Conservation (phyloP, 768 basidiomycete species). For the Russula sp. region DNA sequence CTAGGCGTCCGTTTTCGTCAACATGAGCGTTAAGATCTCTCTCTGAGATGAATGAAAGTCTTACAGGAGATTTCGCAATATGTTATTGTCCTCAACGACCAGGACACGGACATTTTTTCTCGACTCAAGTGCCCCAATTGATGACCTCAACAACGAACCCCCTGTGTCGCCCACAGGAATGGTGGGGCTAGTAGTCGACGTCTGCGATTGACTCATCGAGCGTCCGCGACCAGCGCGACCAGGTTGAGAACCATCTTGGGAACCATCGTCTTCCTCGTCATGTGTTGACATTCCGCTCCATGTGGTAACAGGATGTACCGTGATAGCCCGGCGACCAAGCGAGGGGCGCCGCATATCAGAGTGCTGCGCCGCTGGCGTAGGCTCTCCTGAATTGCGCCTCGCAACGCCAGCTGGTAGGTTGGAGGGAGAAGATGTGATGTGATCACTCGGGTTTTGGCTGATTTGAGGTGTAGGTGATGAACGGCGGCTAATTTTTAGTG, state of each 20-base stretch:
- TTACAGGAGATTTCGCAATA: slow-evolving; percentile 79
- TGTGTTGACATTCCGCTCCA: slow-evolving; percentile 40
- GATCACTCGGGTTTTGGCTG: slow-evolving; percentile 7
- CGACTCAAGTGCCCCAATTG: slow-evolving; percentile 51
- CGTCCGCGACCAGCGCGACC: slow-evolving; percentile 18
- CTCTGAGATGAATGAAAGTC: slow-evolving; percentile 35
- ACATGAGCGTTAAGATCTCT: slow-evolving; percentile 2
- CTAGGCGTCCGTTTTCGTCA: slow-evolving; percentile 36
- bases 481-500: slow-evolving; percentile 47
- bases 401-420: slow-evolving; percentile 20
- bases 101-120: slow-evolving; percentile 60
- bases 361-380: background rate
- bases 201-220: slow-evolving; percentile 29
- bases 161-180: slow-evolving; percentile 53
- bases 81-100: slow-evolving; percentile 87
- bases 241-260: slow-evolving; percentile 28
- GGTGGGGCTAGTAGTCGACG: slow-evolving; percentile 40
- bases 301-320: slow-evolving; percentile 42
- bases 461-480: slow-evolving; percentile 35
- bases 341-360: slow-evolving; percentile 43
- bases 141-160: slow-evolving; percentile 68
- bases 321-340: slow-evolving; percentile 53
- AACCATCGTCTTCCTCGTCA: slow-evolving; percentile 39
- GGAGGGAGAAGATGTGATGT: background rate
- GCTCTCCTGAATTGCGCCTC: slow-evolving; percentile 52